Conservation (phyloP, 2,329 filamentous ascomycete genomes). For the Xylariaceae sp. region DNA sequence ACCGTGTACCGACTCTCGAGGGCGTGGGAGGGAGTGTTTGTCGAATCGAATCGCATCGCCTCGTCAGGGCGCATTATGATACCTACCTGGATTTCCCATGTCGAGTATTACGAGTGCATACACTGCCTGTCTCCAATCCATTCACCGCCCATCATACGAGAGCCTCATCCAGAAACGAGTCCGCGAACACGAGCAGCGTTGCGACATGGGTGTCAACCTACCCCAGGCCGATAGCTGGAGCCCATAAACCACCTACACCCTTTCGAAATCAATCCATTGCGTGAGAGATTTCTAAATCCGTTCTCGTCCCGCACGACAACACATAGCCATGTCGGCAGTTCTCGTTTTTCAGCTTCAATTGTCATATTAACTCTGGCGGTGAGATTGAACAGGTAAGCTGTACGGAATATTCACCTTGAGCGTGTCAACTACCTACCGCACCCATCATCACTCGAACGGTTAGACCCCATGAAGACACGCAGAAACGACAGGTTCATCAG, state of each 20-base stretch:
- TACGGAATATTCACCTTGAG: not conserved
- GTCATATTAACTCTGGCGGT: not conserved
- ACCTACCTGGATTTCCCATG: not conserved
- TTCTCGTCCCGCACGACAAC: not conserved
- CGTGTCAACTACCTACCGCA: not conserved
- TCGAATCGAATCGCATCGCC: too few species aligned
- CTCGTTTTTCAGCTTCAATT: not conserved
- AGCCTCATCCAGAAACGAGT: not conserved
- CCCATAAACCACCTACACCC: not conserved
- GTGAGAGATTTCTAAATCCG: not conserved
- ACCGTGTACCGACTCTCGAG: not conserved
- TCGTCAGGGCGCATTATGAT: not conserved
- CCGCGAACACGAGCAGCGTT: not conserved
- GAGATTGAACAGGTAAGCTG: not conserved
- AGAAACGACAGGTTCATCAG: not conserved
- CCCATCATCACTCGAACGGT: not conserved
- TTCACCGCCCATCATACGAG: slow-evolving; percentile 10
- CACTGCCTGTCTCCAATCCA: not conserved
- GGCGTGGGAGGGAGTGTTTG: too few species aligned
- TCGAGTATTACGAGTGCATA: not conserved
- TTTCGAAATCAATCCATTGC: not conserved
- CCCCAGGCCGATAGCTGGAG: not conserved
- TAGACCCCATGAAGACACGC: not conserved
- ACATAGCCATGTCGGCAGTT: not conserved
- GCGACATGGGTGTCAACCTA: not conserved